These are phyloP conservation scores for Camptophora hylomeconis DNA, from an alignment of 2,329 filamentous ascomycete genomes.

Conservation along the genomic window DNA sequence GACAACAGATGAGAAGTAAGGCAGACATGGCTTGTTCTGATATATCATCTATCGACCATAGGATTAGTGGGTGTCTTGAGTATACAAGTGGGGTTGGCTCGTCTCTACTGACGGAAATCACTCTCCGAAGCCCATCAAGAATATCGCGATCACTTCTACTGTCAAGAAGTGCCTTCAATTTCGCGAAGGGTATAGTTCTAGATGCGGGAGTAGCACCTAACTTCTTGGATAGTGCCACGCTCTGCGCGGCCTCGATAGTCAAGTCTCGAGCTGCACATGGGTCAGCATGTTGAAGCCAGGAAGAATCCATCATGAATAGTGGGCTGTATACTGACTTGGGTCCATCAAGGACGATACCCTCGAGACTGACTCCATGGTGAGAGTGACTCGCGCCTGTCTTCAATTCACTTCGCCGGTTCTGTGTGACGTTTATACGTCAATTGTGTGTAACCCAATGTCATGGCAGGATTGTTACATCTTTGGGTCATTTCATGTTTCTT, in stretches of 20 bases:
- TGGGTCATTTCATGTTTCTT: too few relatives aligned
- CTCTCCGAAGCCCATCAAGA: conserved; percentile 75
- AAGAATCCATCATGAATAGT: conserved; percentile 10
- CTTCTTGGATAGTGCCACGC: conserved; percentile 49
- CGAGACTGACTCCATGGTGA: conserved; percentile 83
- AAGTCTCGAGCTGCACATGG: conserved; percentile 68
- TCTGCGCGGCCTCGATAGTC: conserved; percentile 90
- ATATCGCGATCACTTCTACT: conserved; percentile 88
- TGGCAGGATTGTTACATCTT: too few relatives aligned
- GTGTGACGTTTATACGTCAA: too few relatives aligned
- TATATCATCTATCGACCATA: conserved; percentile 72
- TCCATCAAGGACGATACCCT: conserved; percentile 89
- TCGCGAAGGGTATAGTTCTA: conserved; percentile 58
- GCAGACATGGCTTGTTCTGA: conserved; percentile 69
- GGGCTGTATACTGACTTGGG: conserved; percentile 49
- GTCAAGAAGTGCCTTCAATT: conserved; percentile 90
- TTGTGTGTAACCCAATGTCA: too few relatives aligned
- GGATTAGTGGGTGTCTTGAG: conserved; percentile 1
- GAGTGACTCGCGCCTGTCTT: too few relatives aligned
- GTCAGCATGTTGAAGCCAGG: conserved; percentile 15
- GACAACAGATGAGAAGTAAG: conserved; percentile 94
- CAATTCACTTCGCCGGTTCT: too few relatives aligned
- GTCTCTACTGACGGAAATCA: conserved; percentile 66
- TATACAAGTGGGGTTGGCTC: too few relatives aligned
- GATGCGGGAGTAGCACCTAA: conserved; percentile 45